These are phyloP conservation scores for Tolypocladium ophioglossoides DNA, from an alignment of 2,329 filamentous ascomycete genomes.

Conservation along the genomic window DNA sequence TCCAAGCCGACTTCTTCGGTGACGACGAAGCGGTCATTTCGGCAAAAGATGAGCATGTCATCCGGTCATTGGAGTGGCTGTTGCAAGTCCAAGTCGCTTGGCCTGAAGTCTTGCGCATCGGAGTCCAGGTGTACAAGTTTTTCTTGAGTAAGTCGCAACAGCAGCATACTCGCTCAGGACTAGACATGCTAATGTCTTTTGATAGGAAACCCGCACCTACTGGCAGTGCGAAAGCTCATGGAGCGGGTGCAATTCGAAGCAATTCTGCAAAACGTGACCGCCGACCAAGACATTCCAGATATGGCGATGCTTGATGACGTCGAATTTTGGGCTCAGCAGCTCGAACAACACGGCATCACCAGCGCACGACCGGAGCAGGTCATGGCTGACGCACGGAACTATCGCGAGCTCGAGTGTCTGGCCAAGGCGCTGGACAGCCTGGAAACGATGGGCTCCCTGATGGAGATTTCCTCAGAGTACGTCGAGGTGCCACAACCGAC, in stretches of 20 bases:
- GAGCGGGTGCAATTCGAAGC: constrained; percentile 38
- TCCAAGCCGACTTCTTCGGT: constrained; percentile 62
- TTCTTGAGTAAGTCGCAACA: constrained; percentile 60
- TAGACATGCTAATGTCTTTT: neutral
- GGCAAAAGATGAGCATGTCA: constrained; percentile 57
- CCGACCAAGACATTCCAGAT: constrained; percentile 24
- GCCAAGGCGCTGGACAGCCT: constrained; percentile 55
- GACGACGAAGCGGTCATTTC: constrained; percentile 43
- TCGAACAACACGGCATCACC: constrained; percentile 23
- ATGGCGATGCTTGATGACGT: constrained; percentile 27
- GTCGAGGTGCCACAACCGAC: constrained; percentile 14
- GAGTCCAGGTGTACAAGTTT: constrained; percentile 66
- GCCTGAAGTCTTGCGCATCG: constrained; percentile 56
- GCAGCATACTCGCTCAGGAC: too few species aligned
- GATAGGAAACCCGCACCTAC: constrained; percentile 38
- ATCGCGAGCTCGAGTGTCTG: constrained; percentile 59
- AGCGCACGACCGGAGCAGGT: constrained; percentile 31
- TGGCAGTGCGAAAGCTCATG: constrained; percentile 43
- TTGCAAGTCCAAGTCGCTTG: constrained; percentile 62
- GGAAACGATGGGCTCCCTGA: constrained; percentile 52
- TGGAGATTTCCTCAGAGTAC: constrained; percentile 41
- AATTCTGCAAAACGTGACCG: constrained; percentile 31
- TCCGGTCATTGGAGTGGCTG: constrained; percentile 79
- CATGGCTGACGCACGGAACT: constrained; percentile 46
- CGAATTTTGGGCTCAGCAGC: constrained; percentile 27